Conservation (phyloP, 768 basidiomycete species). For the Dioszegia aurantiaca region DNA sequence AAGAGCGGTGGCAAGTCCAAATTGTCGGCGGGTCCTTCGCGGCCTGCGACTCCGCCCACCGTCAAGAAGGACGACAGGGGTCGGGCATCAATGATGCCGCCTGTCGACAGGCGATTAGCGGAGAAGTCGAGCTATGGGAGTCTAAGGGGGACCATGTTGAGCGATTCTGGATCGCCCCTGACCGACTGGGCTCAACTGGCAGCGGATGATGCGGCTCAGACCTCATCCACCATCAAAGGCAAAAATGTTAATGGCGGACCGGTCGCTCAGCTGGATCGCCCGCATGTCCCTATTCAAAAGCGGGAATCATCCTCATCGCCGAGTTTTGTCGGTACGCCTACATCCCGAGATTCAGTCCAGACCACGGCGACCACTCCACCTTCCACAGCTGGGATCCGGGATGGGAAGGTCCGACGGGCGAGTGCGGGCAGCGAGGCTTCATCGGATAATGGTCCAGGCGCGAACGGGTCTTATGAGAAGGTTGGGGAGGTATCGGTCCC, state of each 20-base stretch:
- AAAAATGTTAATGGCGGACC: background rate
- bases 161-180: conserved; percentile 21
- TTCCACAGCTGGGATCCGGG: conserved; percentile 16
- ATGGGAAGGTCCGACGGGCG: conserved; percentile 21
- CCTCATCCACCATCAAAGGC: background rate
- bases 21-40: conserved; percentile 32
- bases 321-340: conserved; percentile 39
- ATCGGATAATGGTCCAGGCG: conserved; percentile 20
- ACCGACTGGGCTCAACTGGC: conserved; percentile 39
- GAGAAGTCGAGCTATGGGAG: conserved; percentile 27
- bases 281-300: conserved; percentile 18
- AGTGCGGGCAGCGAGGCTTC: conserved; percentile 33
- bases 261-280: background rate
- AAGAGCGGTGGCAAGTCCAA: conserved; percentile 18
- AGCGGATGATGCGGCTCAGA: conserved; percentile 24
- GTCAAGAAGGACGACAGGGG: conserved; percentile 13
- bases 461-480: conserved; percentile 22
- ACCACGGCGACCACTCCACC: conserved; percentile 41
- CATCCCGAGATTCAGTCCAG: conserved; percentile 35
- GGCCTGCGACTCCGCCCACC: conserved; percentile 57
- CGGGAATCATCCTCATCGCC: conserved; percentile 40
- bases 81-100: background rate
- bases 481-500: conserved; percentile 32
- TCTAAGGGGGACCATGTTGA: background rate
- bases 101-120: conserved; percentile 10